Evolutionary conservation across 805 yeast genomes (phyloP).

Genomic region (Saturnispora saitoi): DNA sequence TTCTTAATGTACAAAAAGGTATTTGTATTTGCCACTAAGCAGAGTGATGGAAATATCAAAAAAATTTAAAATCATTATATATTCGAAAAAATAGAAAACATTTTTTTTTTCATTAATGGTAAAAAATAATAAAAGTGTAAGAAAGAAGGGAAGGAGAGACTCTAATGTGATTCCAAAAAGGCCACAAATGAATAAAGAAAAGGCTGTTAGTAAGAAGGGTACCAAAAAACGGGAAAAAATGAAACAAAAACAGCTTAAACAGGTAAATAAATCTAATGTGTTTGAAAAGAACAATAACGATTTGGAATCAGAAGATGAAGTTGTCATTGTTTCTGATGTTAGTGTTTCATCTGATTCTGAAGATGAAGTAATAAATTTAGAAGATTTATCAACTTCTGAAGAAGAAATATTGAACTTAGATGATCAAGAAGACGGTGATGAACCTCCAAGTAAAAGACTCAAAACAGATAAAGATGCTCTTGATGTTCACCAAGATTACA

Average conservation of each 20-base stretch:
- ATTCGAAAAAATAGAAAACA: neutral
- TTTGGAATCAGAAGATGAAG: conserved; percentile 5
- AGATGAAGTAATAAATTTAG: conserved; percentile 2
- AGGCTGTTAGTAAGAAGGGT: neutral
- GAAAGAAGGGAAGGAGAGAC: conserved; percentile 7
- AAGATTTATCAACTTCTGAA: neutral
- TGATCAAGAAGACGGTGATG: conserved; percentile 1
- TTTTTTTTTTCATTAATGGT: neutral
- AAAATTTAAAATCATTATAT: neutral
- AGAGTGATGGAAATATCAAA: neutral
- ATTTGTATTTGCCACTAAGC: conserved; percentile 6
- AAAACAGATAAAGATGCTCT: conserved; percentile 10
- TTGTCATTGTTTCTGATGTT: neutral
- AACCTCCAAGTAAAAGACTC: conserved; percentile 7
- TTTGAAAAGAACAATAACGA: conserved; percentile 5
- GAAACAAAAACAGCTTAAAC: conserved; percentile 3
- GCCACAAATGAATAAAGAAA: conserved; percentile 4
- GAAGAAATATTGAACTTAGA: neutral
- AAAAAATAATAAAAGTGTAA: neutral
- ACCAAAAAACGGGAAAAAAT: neutral
- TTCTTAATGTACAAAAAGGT: neutral
- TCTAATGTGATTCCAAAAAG: neutral
- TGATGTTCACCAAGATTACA: conserved; percentile 28
- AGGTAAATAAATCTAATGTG: neutral
- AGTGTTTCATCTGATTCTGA: neutral